These are phyloP conservation scores for Zygosaccharomyces pseudobailii DNA, from an alignment of 1,139 yeast species.

Conservation along the genomic window DNA sequence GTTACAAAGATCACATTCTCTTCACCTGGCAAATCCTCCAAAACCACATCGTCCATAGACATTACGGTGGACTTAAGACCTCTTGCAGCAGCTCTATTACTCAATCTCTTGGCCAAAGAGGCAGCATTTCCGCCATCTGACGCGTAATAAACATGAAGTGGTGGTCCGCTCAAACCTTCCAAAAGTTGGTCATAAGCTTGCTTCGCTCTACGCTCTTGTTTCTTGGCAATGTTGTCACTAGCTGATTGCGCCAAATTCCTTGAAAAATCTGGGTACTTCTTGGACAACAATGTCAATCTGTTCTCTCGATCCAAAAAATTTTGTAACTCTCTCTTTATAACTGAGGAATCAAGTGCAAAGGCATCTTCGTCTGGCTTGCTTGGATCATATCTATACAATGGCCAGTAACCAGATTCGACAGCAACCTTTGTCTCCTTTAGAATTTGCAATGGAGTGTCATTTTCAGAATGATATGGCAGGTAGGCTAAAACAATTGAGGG, in stretches of 20 bases:
- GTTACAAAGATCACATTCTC: conserved; percentile 77
- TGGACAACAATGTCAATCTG: conserved; percentile 69
- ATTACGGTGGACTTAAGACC: conserved; percentile 75
- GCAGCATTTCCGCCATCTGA: conserved; percentile 96
- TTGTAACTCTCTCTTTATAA: conserved; percentile 69
- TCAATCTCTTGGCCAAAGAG: conserved; percentile 72
- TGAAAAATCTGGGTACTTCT: conserved; percentile 69
- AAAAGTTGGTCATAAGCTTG: conserved; percentile 71
- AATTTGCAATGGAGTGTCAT: conserved; percentile 65
- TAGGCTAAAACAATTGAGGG: conserved; percentile 91
- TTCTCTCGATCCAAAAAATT: conserved; percentile 87
- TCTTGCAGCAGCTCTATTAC: conserved; percentile 78
- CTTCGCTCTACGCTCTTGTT: conserved; percentile 66
- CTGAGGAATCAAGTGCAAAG: conserved; percentile 80
- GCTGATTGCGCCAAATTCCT: conserved; percentile 62
- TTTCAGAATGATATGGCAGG: conserved; percentile 67
- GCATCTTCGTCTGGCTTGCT: conserved; percentile 44
- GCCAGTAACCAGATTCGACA: conserved; percentile 94
- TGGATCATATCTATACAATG: conserved; percentile 84
- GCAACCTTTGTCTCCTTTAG: conserved; percentile 85
- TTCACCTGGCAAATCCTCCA: conserved; percentile 77
- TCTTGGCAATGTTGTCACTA: conserved; percentile 55
- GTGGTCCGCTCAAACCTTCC: conserved; percentile 91
- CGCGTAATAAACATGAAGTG: conserved; percentile 82
- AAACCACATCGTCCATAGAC: conserved; percentile 79